Evolutionary conservation across 2,329 filamentous ascomycete genomes (phyloP).

Genomic region (Pezicula radicicola): DNA sequence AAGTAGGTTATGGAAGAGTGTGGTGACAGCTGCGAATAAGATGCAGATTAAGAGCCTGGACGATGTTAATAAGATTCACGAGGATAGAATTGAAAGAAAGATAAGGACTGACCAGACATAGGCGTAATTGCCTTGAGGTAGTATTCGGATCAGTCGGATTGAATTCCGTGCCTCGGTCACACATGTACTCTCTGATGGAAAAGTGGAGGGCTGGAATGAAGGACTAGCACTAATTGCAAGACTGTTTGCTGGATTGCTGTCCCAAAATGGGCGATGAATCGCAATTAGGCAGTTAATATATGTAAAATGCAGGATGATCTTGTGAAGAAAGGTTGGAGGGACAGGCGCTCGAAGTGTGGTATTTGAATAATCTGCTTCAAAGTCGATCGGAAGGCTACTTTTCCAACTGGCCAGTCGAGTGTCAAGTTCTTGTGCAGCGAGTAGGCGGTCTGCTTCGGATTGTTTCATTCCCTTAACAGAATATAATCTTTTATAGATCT

Average conservation of each 20-base stretch:
- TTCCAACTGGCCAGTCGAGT: constrained; percentile 22
- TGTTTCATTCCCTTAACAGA: constrained; percentile 18
- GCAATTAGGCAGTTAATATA: constrained; percentile 23
- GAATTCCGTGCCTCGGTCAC: constrained; percentile 23
- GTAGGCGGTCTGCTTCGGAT: constrained; percentile 12
- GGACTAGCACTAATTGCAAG: constrained; percentile 6
- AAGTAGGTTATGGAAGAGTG: not conserved
- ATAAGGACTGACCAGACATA: constrained; percentile 4
- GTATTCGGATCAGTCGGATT: constrained; percentile 19
- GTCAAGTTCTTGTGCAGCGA: constrained; percentile 20
- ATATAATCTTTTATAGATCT: constrained; percentile 17
- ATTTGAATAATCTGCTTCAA: constrained; percentile 10
- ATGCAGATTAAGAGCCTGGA: not conserved
- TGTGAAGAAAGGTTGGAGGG: constrained; percentile 19
- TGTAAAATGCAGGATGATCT: constrained; percentile 22
- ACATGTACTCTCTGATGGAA: constrained; percentile 4
- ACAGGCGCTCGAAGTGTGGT: constrained; percentile 10
- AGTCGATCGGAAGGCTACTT: constrained; percentile 13
- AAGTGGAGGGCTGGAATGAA: not conserved
- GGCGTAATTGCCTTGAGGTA: constrained; percentile 21
- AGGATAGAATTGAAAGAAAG: not conserved
- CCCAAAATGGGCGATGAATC: constrained; percentile 15
- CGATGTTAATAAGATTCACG: not conserved
- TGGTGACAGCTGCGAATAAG: not conserved
- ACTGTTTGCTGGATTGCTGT: not conserved